Base-by-base conservation (phyloP, 441 rosid genomes). In the Populus hybrid region DNA sequence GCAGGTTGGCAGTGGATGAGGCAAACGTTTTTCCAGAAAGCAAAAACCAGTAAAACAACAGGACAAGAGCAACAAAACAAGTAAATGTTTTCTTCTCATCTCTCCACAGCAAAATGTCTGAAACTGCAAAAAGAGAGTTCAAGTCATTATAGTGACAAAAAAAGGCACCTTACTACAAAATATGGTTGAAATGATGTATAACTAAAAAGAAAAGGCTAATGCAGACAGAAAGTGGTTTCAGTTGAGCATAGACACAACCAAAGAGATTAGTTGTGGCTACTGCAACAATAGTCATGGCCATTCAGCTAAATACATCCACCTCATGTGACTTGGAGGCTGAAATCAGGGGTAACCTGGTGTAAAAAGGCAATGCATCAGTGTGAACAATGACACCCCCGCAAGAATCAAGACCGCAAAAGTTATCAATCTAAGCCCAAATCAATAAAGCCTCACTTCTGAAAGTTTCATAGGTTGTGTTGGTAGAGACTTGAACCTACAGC, bases 101-200 rank as follows among this genome's bases (percentile, higher is more conserved):
- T 86, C 97, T 94, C 99, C 99, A 95, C 42, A 95, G 91, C 74
- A 92, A 90, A 84, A 95, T 82, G 66, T 90, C 91, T 18, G 95
- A 92, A 85, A 90, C 99, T 95, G 95, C 88, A 89, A 63, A 4
- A 50, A 72, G 78, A 83, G 40, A 81, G 66, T 72, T 74, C 66
- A 82, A 77, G 64, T 53, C 73, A 67, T 76, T 36, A 50, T 23
- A 61, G 24, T 23, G 33, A 74, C 12, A 71, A 69, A 24, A 26
- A 38, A 9, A n/a, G 36, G 14, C 14, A 70, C 33, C 59, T 23
- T 73, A 40, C 24, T 23, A 31, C 64, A 67, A 14, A 53, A 64
- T 33, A 74, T 35, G 23, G 70, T 35, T 53, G 68, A 71, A 74
- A 53, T 28, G 26, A 69, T 40, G 29, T 33, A 28, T n/a, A 6